phyloP scores from a whole-genome alignment of 306 rosid genomes.

The Cucurbita ficifolia region DNA sequence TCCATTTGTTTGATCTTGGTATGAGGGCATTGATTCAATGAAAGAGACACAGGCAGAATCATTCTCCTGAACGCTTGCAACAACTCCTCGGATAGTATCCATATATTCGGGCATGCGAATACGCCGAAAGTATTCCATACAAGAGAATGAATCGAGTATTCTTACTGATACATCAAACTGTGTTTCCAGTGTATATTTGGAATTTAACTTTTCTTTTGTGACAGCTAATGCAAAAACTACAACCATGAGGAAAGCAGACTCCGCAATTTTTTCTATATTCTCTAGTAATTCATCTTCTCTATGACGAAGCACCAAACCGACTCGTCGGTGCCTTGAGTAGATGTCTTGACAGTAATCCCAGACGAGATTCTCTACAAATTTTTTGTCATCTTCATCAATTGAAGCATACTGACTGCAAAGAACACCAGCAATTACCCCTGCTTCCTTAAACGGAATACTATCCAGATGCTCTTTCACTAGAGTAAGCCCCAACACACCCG shows the following conservation, averaged over 20 bases:
- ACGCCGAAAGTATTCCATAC: conserved; percentile 76
- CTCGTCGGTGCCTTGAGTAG: conserved; percentile 49
- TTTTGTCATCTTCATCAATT: conserved; percentile 44
- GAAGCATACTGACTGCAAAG: conserved; percentile 62
- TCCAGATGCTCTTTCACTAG: conserved; percentile 48
- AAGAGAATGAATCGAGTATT: conserved; percentile 71
- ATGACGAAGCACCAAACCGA: conserved; percentile 38
- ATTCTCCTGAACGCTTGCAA: conserved; percentile 62
- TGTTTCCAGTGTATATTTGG: conserved; percentile 34
- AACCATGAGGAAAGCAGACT: conserved; percentile 83
- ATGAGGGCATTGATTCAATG: conserved; percentile 62
- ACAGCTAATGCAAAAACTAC: conserved; percentile 72
- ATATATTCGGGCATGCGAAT: conserved; percentile 82
- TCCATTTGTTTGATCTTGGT: conserved; percentile 47
- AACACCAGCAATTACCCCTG: conserved; percentile 55
- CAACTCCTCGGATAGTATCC: conserved; percentile 73
- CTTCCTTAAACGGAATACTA: conserved; percentile 58
- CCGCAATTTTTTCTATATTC: conserved; percentile 58
- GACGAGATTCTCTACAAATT: conserved; percentile 46
- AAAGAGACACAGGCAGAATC: conserved; percentile 50
- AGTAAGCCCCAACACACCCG: conserved; percentile 19
- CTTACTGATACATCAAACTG: conserved; percentile 36
- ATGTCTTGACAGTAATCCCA: conserved; percentile 61
- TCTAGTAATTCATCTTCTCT: conserved; percentile 32
- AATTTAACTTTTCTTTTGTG: conserved; percentile 52